Percentiles rank a stretch among this genome's conserved stretches.
These are phyloP conservation scores for Austroboletus eburneus DNA, from an alignment of 768 basidiomycete genomes.

Conservation along the genomic window DNA sequence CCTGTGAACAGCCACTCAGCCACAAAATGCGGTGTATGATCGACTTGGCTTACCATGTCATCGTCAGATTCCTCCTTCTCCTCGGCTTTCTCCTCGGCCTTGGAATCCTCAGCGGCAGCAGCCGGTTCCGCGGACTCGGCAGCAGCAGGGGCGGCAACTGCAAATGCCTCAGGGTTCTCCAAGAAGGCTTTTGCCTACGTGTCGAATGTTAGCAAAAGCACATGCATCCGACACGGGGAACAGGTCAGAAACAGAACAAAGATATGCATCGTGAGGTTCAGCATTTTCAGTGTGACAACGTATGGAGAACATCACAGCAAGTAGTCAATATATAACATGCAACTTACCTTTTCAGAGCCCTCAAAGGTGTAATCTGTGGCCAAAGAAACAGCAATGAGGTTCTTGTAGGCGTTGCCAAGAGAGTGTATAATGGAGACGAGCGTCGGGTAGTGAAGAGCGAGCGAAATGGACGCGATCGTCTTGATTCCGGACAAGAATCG, in stretches of 20 bases:
- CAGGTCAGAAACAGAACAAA: conserved; percentile 28
- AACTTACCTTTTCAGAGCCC: conserved; percentile 82
- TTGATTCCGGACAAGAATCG: conserved; percentile 93
- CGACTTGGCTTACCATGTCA: conserved; percentile 63
- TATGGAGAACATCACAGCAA: conserved; percentile 26
- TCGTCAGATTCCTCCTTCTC: conserved; percentile 86
- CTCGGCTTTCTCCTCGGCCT: conserved; percentile 71
- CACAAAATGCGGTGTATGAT: neutral
- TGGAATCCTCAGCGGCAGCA: conserved; percentile 49
- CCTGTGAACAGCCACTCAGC: conserved; percentile 42
- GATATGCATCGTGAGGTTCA: conserved; percentile 49
- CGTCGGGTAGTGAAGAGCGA: conserved; percentile 95
- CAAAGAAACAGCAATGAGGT: conserved; percentile 84
- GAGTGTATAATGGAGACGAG: conserved; percentile 91
- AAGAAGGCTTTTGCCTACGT: conserved; percentile 89
- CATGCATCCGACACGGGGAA: neutral
- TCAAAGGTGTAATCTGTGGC: conserved; percentile 94
- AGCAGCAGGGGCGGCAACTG: conserved; percentile 66
- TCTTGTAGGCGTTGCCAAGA: conserved; percentile 99
- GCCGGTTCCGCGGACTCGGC: conserved; percentile 48
- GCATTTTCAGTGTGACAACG: conserved; percentile 80
- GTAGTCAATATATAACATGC: conserved; percentile 1
- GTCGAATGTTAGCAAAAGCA: conserved; percentile 3
- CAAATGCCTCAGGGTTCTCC: conserved; percentile 98
- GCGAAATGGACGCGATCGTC: conserved; percentile 92